Evolutionary conservation across 805 yeast species (phyloP).

Genomic region (Ogataea kodamae): DNA sequence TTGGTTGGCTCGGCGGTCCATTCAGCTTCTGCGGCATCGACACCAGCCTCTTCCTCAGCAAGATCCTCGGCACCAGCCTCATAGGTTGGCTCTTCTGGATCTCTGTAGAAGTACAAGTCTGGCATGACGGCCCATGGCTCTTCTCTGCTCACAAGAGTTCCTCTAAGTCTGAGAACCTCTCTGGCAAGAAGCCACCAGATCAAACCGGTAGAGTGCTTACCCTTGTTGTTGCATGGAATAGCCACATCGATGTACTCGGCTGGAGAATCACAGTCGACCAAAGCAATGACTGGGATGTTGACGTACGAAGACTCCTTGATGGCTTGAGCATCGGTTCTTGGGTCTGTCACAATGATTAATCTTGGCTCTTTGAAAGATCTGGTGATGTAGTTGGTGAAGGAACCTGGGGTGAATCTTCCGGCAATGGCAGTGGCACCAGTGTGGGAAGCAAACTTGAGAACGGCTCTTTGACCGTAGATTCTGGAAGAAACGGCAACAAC

Average conservation of each 20-base stretch:
- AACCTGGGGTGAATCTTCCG: slow-evolving; percentile 99
- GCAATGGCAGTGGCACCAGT: slow-evolving; percentile 99
- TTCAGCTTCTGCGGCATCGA: slow-evolving; percentile 63
- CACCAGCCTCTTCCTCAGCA: slow-evolving; percentile 60
- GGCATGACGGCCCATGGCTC: slow-evolving; percentile 99
- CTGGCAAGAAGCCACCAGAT: slow-evolving; percentile 99
- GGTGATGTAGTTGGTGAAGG: slow-evolving; percentile 99
- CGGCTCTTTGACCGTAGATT: slow-evolving; percentile 99
- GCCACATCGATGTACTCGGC: slow-evolving; percentile 99
- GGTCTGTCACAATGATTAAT: slow-evolving; percentile 98
- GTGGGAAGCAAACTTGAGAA: slow-evolving; percentile 98
- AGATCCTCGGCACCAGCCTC: slow-evolving; percentile 62
- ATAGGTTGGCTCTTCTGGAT: slow-evolving; percentile 97
- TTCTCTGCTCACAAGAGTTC: slow-evolving; percentile 92
- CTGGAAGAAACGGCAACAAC: slow-evolving; percentile 99
- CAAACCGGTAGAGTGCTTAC: slow-evolving; percentile 99
- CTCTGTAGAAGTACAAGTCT: slow-evolving; percentile 99
- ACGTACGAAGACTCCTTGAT: slow-evolving; percentile 99
- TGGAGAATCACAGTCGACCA: slow-evolving; percentile 98
- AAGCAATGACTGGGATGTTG: slow-evolving; percentile 99
- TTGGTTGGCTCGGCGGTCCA: slow-evolving; percentile 55
- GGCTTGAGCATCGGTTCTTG: slow-evolving; percentile 99
- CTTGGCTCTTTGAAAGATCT: slow-evolving; percentile 99
- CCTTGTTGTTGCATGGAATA: slow-evolving; percentile 99
- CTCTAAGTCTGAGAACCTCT: slow-evolving; percentile 99